Conservation (phyloP, 2,329 filamentous ascomycete genomes). For the Pyricularia sp. region DNA sequence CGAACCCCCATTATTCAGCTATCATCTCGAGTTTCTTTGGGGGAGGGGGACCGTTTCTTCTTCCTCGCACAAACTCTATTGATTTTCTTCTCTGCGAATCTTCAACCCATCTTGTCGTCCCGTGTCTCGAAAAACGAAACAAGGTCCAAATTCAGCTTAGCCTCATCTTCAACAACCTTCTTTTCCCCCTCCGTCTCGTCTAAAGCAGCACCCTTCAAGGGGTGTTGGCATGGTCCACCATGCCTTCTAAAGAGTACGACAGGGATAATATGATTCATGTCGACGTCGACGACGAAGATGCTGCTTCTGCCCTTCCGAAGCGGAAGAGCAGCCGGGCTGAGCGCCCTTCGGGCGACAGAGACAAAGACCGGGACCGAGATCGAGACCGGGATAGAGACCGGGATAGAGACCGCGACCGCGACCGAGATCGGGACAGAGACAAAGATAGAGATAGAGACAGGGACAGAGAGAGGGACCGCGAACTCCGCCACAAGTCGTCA, state of each 20-base stretch:
- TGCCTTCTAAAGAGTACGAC: constrained; percentile 14
- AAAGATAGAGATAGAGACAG: constrained; percentile 3
- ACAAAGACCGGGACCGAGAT: constrained; percentile 15
- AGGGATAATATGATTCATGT: constrained; percentile 19
- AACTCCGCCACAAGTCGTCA: constrained; percentile 28
- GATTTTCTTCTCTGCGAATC: background rate
- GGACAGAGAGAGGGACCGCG: constrained; percentile 19
- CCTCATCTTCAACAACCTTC: background rate
- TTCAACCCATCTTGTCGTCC: background rate
- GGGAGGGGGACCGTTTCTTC: background rate
- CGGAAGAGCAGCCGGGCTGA: constrained; percentile 13
- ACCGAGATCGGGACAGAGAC: constrained; percentile 12
- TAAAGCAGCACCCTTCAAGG: background rate
- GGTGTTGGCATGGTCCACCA: constrained; percentile 15
- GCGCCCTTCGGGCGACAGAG: constrained; percentile 19
- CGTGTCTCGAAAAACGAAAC: background rate
- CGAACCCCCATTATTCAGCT: background rate
- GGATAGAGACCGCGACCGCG: constrained; percentile 5
- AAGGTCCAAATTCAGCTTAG: background rate
- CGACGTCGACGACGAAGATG: constrained; percentile 22
- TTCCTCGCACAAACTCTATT: background rate
- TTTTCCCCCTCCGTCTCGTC: background rate
- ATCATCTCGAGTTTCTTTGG: background rate
- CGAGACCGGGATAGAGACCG: constrained; percentile 10
- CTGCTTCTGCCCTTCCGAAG: constrained; percentile 27